Percentiles rank a stretch among this genome's conserved stretches.
These are phyloP conservation scores for Pseudocercospora musae DNA, from an alignment of 2,329 filamentous ascomycete genomes.

Conservation along the genomic window DNA sequence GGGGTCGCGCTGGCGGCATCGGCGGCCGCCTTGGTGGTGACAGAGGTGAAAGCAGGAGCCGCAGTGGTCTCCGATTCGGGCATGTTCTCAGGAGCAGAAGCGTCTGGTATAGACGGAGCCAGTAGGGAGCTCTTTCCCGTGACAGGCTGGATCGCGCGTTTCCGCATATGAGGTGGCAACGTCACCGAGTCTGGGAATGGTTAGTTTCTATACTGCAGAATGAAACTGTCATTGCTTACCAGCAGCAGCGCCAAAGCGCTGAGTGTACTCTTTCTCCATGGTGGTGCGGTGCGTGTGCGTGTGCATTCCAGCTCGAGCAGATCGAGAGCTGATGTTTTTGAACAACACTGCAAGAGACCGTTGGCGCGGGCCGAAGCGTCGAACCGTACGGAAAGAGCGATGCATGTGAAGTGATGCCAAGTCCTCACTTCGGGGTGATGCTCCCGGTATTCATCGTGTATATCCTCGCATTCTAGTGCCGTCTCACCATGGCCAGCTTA, in stretches of 20 bases:
- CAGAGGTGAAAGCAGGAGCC: not conserved
- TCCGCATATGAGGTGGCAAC: not conserved
- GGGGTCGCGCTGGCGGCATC: not conserved
- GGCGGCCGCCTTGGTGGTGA: not conserved
- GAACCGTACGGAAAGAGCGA: not conserved
- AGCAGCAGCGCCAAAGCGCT: not conserved
- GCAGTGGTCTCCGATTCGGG: not conserved
- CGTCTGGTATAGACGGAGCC: not conserved
- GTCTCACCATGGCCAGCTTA: not conserved
- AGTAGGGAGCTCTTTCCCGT: not conserved
- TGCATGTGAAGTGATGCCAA: not conserved
- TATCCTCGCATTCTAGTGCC: not conserved
- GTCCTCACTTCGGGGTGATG: not conserved
- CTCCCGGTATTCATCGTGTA: not conserved
- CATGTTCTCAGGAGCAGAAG: not conserved
- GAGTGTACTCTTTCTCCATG: not conserved
- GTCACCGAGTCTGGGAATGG: not conserved
- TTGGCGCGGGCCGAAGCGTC: not conserved
- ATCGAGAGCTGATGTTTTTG: not conserved
- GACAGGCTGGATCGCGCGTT: not conserved
- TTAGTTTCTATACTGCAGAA: not conserved
- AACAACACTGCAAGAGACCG: not conserved
- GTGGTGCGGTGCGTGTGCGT: not conserved
- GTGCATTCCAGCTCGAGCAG: not conserved
- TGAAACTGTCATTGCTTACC: not conserved